Percentiles rank a stretch among this genome's conserved stretches.
Evolutionary conservation across 306 rosid genomes (phyloP).

Genomic region (Rosa chinensis): DNA sequence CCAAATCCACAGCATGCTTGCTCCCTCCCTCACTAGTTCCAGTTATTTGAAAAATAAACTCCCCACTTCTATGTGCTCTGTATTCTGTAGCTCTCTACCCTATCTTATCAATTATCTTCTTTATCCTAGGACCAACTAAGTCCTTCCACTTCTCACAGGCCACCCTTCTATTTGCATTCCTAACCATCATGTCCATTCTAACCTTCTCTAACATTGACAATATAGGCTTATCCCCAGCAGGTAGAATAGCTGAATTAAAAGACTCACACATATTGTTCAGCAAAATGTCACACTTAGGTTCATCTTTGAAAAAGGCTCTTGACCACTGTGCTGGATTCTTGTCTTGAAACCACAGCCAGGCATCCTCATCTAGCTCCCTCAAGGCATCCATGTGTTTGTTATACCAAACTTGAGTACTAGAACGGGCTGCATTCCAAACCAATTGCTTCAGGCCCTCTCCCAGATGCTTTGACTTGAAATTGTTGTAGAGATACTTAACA

Average conservation of each 20-base stretch:
- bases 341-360: not conserved
- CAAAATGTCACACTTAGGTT: not conserved
- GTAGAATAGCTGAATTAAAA: not conserved
- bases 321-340: not conserved
- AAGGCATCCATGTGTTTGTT: not conserved
- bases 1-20: not conserved
- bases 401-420: not conserved
- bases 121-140: not conserved
- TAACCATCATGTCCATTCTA: not conserved
- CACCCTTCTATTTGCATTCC: not conserved
- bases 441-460: not conserved
- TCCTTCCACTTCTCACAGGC: not conserved
- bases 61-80: not conserved
- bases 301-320: not conserved
- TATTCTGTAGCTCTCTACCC: not conserved
- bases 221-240: not conserved
- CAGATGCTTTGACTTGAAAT: not conserved
- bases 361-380: no score
- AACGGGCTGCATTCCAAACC: not conserved
- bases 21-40: not conserved
- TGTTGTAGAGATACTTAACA: not conserved
- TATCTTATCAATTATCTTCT: not conserved
- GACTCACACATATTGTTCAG: not conserved
- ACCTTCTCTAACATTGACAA: not conserved
- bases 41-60: not conserved